Conservation (phyloP, 352 stramenopile species). For the Phytophthora capsici region DNA sequence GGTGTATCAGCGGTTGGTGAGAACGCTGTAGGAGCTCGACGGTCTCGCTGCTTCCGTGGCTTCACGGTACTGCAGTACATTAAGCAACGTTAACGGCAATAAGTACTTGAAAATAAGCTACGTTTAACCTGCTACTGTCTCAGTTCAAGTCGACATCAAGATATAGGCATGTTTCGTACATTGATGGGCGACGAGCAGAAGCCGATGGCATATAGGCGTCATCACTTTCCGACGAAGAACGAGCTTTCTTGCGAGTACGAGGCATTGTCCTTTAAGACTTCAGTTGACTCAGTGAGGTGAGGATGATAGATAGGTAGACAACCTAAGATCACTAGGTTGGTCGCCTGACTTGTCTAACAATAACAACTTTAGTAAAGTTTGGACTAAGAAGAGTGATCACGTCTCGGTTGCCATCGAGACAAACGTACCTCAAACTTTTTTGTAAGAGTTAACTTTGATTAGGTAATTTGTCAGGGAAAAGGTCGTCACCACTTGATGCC, state of each 20-base stretch:
- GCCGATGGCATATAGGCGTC: constrained; percentile 32
- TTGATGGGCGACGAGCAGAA: constrained; percentile 35
- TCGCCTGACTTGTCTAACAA: constrained; percentile 28
- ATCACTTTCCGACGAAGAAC: constrained; percentile 28
- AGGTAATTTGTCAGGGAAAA: constrained; percentile 1
- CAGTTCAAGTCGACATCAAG: background rate
- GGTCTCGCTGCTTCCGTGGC: constrained; percentile 37
- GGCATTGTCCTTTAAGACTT: constrained; percentile 26
- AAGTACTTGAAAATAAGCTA: background rate
- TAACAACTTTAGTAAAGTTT: constrained; percentile 31
- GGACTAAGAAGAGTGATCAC: constrained; percentile 28
- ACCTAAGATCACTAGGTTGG: background rate
- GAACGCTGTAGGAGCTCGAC: constrained; percentile 35
- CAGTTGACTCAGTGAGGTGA: constrained; percentile 7
- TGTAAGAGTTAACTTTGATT: background rate
- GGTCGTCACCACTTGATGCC: constrained; percentile 7
- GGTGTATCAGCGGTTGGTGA: constrained; percentile 28
- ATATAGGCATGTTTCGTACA: constrained; percentile 37
- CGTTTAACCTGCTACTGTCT: background rate
- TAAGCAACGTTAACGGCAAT: background rate
- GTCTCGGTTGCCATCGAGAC: constrained; percentile 1
- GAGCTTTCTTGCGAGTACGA: constrained; percentile 38
- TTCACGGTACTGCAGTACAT: constrained; percentile 30
- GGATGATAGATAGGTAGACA: background rate
- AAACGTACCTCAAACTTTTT: constrained; percentile 8